These are phyloP conservation scores for Scheffersomyces stipitis DNA, from an alignment of 805 yeast genomes.

Conservation along the genomic window DNA sequence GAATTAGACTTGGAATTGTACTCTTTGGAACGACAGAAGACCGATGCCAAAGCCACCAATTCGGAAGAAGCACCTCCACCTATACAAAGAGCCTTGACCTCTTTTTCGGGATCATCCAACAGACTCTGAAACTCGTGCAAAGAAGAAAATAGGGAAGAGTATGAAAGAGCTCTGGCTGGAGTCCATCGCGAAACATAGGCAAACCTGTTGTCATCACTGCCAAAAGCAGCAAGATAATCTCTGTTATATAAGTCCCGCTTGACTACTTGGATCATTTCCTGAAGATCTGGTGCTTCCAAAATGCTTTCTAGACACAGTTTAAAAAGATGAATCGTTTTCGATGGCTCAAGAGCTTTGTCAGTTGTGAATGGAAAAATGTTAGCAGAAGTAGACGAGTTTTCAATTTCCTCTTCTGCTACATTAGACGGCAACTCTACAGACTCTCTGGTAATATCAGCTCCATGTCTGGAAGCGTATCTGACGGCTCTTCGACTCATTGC, in stretches of 20 bases:
- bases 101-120: constrained; percentile 28
- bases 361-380: constrained; percentile 33
- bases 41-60: constrained; percentile 60
- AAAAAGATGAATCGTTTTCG: constrained; percentile 38
- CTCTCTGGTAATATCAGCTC: constrained; percentile 3
- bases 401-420: constrained; percentile 2
- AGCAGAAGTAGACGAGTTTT: not conserved
- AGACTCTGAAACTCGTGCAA: constrained; percentile 42
- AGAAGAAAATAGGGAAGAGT: constrained; percentile 62
- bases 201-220: constrained; percentile 56
- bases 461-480: constrained; percentile 24
- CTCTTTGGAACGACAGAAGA: constrained; percentile 47
- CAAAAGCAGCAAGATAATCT: constrained; percentile 70
- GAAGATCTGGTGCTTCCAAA: constrained; percentile 35
- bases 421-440: too few species aligned
- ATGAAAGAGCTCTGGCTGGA: constrained; percentile 76
- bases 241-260: constrained; percentile 69
- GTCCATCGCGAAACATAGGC: constrained; percentile 88
- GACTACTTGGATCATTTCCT: constrained; percentile 59
- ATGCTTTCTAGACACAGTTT: constrained; percentile 29
- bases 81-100: constrained; percentile 52
- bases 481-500: constrained; percentile 33
- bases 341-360: constrained; percentile 30
- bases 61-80: constrained; percentile 96
- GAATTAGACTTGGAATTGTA: constrained; percentile 31